Evolutionary conservation across 345 rosid genomes (phyloP).

Genomic region (Aquilaria sinensis): DNA sequence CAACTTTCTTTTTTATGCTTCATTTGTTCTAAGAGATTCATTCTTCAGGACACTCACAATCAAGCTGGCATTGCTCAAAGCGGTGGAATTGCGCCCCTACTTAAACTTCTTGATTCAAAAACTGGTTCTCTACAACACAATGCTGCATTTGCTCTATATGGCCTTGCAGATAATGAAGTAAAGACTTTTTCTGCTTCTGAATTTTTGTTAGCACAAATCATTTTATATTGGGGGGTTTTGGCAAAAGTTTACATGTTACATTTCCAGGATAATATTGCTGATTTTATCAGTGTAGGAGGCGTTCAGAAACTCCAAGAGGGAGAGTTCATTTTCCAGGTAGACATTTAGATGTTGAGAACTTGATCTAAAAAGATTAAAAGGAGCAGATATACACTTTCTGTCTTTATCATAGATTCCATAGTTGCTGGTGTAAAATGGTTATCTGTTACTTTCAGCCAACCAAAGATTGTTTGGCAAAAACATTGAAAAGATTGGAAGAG

Average conservation of each 20-base stretch:
- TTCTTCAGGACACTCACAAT: slow-evolving; percentile 58
- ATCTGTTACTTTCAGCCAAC: slow-evolving; percentile 40
- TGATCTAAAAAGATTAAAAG: neutral
- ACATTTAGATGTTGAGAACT: slow-evolving; percentile 8
- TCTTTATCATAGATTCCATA: neutral
- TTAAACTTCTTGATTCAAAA: slow-evolving; percentile 55
- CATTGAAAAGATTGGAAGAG: slow-evolving; percentile 62
- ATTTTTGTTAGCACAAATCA: no score
- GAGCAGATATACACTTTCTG: neutral
- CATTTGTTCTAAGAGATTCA: neutral
- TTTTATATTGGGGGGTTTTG: neutral
- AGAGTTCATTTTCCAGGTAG: slow-evolving; percentile 50
- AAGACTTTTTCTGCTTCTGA: neutral
- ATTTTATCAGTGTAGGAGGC: slow-evolving; percentile 49
- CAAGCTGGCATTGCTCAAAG: slow-evolving; percentile 77
- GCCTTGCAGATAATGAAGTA: slow-evolving; percentile 82
- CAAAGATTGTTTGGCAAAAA: slow-evolving; percentile 64
- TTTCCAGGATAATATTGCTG: slow-evolving; percentile 56
- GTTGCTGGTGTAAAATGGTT: no score
- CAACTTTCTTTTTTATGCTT: neutral
- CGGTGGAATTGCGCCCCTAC: slow-evolving; percentile 54
- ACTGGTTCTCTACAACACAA: slow-evolving; percentile 63
- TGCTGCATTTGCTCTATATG: slow-evolving; percentile 69
- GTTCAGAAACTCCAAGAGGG: slow-evolving; percentile 65
- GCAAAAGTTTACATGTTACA: neutral